phyloP scores from a whole-genome alignment of 2,329 filamentous ascomycete species.

The Alternaria sp. region DNA sequence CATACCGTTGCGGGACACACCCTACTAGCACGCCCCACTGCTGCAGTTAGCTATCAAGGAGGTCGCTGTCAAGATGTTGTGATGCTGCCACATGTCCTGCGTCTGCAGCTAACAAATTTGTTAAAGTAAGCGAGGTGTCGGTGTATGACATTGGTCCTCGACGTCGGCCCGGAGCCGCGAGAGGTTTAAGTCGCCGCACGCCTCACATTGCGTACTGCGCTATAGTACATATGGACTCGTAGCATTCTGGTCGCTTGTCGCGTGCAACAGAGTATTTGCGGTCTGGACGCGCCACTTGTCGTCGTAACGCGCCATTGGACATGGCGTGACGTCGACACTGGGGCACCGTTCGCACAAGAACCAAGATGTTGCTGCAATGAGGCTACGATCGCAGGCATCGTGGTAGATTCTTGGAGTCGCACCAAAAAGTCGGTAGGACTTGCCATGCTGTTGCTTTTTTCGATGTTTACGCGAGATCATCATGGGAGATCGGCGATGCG shows the following conservation, averaged over 20 bases:
- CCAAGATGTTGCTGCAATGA: conserved; percentile 17
- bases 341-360: conserved; percentile 9
- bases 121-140: conserved; percentile 38
- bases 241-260: conserved; percentile 31
- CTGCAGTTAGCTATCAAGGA: conserved; percentile 48
- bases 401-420: conserved; percentile 13
- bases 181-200: conserved; percentile 35
- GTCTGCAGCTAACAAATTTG: conserved; percentile 48
- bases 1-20: conserved; percentile 45
- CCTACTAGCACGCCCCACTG: conserved; percentile 45
- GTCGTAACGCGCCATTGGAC: conserved; percentile 35
- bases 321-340: conserved; percentile 33
- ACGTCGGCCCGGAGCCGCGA: conserved; percentile 42
- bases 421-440: conserved; percentile 11
- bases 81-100: conserved; percentile 53
- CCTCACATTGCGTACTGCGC: conserved; percentile 39
- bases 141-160: conserved; percentile 41
- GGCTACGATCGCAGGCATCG: conserved; percentile 22
- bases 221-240: conserved; percentile 24
- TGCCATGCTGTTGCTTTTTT: conserved; percentile 23
- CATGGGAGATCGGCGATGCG: conserved; percentile 30
- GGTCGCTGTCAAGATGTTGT: conserved; percentile 45
- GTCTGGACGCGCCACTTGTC: conserved; percentile 39
- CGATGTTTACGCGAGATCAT: conserved; percentile 22
- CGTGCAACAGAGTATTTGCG: conserved; percentile 35